Percentiles rank a stretch among this genome's conserved stretches.
Evolutionary conservation across 768 basidiomycete genomes (phyloP).

Genomic region (Tremella fuciformis): DNA sequence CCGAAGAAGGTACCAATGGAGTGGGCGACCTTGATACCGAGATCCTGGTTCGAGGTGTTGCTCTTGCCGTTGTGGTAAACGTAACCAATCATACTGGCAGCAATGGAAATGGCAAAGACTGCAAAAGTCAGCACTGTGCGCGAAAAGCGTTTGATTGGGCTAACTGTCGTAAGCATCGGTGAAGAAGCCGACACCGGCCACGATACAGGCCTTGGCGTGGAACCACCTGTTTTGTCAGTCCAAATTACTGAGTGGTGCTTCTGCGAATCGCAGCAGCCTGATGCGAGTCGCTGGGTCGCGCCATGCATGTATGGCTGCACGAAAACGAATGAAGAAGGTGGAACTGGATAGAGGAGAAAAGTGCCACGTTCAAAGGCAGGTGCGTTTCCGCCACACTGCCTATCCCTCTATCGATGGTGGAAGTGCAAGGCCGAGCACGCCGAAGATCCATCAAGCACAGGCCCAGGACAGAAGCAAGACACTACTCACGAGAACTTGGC

Average conservation of each 20-base stretch:
- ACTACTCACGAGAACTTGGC: conserved; percentile 64
- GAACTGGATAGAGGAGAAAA: no score
- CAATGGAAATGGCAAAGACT: conserved; percentile 87
- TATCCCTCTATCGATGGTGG: no score
- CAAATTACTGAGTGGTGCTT: no score
- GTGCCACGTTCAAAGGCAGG: no score
- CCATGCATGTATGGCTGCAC: not conserved
- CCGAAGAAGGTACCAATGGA: conserved; percentile 52
- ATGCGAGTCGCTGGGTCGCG: not conserved
- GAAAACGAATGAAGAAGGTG: no score
- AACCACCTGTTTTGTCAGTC: conserved; percentile 58
- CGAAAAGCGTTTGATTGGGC: conserved; percentile 57
- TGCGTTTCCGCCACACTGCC: no score
- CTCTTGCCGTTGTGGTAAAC: conserved; percentile 59
- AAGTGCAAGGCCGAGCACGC: no score
- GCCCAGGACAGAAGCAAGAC: no score
- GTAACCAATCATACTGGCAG: conserved; percentile 75
- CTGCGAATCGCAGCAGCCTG: not conserved
- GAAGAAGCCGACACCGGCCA: conserved; percentile 69
- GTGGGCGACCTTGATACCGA: conserved; percentile 52
- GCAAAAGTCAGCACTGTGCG: not conserved
- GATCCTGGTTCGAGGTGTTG: conserved; percentile 61
- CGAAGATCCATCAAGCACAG: no score
- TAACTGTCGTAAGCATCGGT: conserved; percentile 58
- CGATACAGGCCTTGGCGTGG: conserved; percentile 63